phyloP scores from a whole-genome alignment of 495 filamentous ascomycete genomes.

The Hypoxylon lienhwacheense region DNA sequence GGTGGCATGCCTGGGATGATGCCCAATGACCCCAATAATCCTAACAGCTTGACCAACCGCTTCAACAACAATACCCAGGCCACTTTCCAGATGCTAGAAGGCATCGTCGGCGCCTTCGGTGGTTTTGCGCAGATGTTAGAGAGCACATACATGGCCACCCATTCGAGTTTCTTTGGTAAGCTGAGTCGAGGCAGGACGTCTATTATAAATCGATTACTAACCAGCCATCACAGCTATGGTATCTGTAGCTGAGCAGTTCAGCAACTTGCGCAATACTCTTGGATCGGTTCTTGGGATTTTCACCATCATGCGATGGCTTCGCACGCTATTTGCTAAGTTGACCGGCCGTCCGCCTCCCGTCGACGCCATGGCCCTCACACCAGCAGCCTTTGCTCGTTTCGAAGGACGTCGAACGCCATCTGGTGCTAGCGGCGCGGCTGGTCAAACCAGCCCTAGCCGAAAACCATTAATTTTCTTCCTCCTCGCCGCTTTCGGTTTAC shows the following conservation, averaged over 20 bases:
- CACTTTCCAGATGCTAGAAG: conserved; percentile 99
- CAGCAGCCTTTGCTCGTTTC: conserved; percentile 86
- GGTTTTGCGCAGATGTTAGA: conserved; percentile 99
- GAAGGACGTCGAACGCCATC: conserved; percentile 58
- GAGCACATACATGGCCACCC: conserved; percentile 99
- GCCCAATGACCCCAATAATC: conserved; percentile 79
- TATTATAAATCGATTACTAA: conserved; percentile 24
- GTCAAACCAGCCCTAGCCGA: conserved; percentile 72
- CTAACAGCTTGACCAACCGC: conserved; percentile 85
- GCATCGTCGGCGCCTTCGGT: conserved; percentile 95
- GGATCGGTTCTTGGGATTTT: conserved; percentile 95
- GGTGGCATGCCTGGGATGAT: conserved; percentile 61
- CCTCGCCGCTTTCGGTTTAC: conserved; percentile 88
- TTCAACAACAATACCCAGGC: conserved; percentile 91
- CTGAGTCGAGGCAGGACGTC: conserved; percentile 7
- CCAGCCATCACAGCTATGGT: conserved; percentile 77
- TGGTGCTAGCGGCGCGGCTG: conserved; percentile 49
- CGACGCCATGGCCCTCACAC: conserved; percentile 81
- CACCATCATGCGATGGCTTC: conserved; percentile 90
- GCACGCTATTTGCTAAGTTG: conserved; percentile 84
- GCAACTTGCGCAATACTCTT: conserved; percentile 88
- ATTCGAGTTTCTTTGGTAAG: conserved; percentile 97
- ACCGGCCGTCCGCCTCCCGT: conserved; percentile 92
- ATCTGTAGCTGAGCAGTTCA: conserved; percentile 95
- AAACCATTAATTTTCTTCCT: conserved; percentile 98